A percentile compares a stretch with the other conserved stretches of the same genome.
These are phyloP conservation scores for Plantago ovata DNA, from an alignment of 257 asterid genomes.

Conservation along the genomic window DNA sequence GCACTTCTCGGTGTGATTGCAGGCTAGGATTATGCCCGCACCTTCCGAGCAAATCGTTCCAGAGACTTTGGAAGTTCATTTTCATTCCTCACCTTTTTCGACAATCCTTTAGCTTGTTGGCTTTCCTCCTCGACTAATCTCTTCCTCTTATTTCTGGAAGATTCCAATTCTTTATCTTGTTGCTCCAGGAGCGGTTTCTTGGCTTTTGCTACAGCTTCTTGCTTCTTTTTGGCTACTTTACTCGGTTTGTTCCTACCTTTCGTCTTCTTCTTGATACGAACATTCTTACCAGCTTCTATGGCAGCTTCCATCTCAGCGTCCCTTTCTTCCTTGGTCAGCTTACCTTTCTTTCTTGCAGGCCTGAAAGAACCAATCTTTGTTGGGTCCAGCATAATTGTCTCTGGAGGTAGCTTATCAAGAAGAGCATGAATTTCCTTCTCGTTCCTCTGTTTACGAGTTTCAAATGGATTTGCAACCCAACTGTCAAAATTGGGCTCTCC, in stretches of 20 bases:
- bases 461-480: constrained; percentile 88
- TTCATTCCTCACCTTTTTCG: background rate
- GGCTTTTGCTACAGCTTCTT: constrained; percentile 58
- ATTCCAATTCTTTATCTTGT: constrained; percentile 27
- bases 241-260: constrained; percentile 92
- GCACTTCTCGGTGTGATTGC: no score
- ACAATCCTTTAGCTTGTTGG: no score
- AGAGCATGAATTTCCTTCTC: constrained; percentile 84
- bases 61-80: constrained; percentile 56
- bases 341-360: constrained; percentile 49
- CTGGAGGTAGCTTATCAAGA: constrained; percentile 94
- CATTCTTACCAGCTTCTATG: constrained; percentile 51
- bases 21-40: constrained; percentile 27
- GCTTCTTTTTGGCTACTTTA: constrained; percentile 65
- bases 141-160: constrained; percentile 53
- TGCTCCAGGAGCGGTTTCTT: constrained; percentile 60
- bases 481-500: constrained; percentile 93
- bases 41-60: constrained; percentile 60
- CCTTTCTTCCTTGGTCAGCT: constrained; percentile 44
- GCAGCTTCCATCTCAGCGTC: constrained; percentile 69
- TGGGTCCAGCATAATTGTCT: constrained; percentile 94
- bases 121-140: constrained; percentile 34
- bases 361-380: constrained; percentile 76
- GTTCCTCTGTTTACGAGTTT: constrained; percentile 75
- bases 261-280: constrained; percentile 62